Percentiles rank a stretch among this genome's conserved stretches.
Conservation (phyloP, 352 stramenopile genomes). For the Labyrinthula sp. region DNA sequence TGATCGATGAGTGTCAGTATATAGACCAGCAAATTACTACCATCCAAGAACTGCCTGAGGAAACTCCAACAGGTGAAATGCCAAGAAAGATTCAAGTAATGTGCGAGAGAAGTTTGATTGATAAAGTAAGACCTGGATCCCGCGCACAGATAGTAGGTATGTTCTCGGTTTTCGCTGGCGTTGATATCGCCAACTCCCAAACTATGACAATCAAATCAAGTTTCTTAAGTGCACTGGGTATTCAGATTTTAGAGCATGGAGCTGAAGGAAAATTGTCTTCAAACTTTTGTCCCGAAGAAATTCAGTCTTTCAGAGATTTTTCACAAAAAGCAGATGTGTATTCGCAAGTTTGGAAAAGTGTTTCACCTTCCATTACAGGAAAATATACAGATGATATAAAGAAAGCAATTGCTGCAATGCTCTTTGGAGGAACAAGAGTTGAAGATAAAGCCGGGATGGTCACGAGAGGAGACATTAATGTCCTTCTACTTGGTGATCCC, state of each 20-base stretch:
- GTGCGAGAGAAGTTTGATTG: conserved; percentile 76
- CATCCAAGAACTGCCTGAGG: conserved; percentile 72
- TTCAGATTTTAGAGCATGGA: conserved; percentile 29
- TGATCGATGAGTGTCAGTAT: conserved; percentile 77
- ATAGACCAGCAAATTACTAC: conserved; percentile 96
- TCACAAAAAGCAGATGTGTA: conserved; percentile 67
- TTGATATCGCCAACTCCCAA: conserved; percentile 2
- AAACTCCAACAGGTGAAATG: conserved; percentile 94
- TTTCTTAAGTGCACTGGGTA: conserved; percentile 20
- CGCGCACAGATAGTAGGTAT: conserved; percentile 81
- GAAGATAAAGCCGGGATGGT: conserved; percentile 80
- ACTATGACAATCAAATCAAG: conserved; percentile 19
- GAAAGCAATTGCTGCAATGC: conserved; percentile 72
- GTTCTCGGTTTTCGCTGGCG: conserved; percentile 66
- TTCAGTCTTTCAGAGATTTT: conserved; percentile 86
- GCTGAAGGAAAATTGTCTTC: conserved; percentile 56
- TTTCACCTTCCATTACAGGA: conserved; percentile 60
- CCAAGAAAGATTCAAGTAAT: conserved; percentile 78
- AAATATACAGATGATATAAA: conserved; percentile 70
- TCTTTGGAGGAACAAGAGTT: conserved; percentile 78
- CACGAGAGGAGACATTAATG: conserved; percentile 91
- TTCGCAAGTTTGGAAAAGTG: conserved; percentile 58
- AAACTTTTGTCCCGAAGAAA: conserved; percentile 81
- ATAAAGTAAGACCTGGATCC: conserved; percentile 78
- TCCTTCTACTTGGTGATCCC: conserved; percentile 86